Percentiles rank a stretch among this genome's conserved stretches.
Evolutionary conservation across 164 flowering plant species (phyloP).

Genomic region (Paratinospora sagittata): DNA sequence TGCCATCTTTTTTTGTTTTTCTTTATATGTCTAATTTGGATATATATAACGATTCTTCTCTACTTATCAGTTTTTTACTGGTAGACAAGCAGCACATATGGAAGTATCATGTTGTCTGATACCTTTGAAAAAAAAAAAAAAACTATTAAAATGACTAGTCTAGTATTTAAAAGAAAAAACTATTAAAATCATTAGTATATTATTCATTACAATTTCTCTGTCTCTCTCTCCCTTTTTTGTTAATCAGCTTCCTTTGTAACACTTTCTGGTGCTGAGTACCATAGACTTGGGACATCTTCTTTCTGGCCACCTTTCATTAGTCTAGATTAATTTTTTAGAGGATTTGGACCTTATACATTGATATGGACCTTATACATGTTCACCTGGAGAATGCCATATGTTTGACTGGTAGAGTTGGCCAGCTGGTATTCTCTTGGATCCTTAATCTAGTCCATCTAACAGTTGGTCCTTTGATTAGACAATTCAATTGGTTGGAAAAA

Average conservation of each 20-base stretch:
- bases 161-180: neutral
- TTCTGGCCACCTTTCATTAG: neutral
- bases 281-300: neutral
- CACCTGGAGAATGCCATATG: neutral
- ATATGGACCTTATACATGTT: neutral
- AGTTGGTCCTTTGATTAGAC: neutral
- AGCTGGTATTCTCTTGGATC: neutral
- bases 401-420: neutral
- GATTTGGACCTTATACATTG: neutral
- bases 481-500: neutral
- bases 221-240: no score
- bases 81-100: neutral
- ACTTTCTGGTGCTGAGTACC: neutral
- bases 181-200: no score
- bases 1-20: neutral
- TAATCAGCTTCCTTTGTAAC: neutral
- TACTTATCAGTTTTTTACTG: neutral
- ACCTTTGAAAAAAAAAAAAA: neutral
- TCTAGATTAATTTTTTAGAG: neutral
- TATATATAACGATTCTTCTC: neutral
- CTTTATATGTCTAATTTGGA: neutral
- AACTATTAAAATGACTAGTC: neutral
- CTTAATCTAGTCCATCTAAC: neutral
- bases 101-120: neutral
- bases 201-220: no score